Percentiles rank a stretch among this genome's conserved stretches.
phyloP scores from a whole-genome alignment of 768 basidiomycete genomes.

The Panus rudis region DNA sequence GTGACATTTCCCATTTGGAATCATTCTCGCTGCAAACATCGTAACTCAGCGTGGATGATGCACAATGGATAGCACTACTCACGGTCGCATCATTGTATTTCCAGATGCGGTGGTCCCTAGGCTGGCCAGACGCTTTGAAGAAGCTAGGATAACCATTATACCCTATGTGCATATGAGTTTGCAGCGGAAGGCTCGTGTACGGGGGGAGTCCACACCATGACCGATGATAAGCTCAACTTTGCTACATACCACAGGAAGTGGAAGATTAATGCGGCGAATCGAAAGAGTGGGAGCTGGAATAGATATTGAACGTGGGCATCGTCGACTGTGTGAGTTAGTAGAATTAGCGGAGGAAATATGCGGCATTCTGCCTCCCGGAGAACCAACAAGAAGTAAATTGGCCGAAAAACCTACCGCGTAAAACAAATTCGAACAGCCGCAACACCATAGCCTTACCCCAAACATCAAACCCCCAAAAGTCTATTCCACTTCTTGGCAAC shows the following conservation, averaged over 20 bases:
- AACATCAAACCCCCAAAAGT: constrained; percentile 1
- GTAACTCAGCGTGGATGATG: not conserved
- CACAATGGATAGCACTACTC: constrained; percentile 1
- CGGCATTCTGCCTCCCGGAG: not conserved
- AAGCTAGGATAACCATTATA: constrained; percentile 27
- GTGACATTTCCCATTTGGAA: not conserved
- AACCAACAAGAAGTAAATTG: not conserved
- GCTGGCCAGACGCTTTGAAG: constrained; percentile 20
- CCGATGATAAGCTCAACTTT: constrained; percentile 29
- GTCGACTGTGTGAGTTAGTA: constrained; percentile 21
- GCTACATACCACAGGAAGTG: constrained; percentile 13
- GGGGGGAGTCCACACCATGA: constrained; percentile 29
- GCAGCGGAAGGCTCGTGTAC: constrained; percentile 8
- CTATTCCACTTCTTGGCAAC: not conserved
- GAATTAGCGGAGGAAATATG: not conserved
- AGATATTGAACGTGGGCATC: constrained; percentile 21
- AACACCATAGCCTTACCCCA: constrained; percentile 11
- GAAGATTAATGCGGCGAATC: constrained; percentile 16
- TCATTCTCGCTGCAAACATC: not conserved
- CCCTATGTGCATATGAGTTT: constrained; percentile 23
- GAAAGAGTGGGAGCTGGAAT: constrained; percentile 22
- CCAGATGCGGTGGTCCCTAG: not conserved
- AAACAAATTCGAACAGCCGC: constrained; percentile 12
- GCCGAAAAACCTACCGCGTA: constrained; percentile 11
- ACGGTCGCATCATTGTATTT: not conserved